These are phyloP conservation scores for Anastatica hierochuntica DNA, from an alignment of 345 rosid genomes.

Conservation along the genomic window DNA sequence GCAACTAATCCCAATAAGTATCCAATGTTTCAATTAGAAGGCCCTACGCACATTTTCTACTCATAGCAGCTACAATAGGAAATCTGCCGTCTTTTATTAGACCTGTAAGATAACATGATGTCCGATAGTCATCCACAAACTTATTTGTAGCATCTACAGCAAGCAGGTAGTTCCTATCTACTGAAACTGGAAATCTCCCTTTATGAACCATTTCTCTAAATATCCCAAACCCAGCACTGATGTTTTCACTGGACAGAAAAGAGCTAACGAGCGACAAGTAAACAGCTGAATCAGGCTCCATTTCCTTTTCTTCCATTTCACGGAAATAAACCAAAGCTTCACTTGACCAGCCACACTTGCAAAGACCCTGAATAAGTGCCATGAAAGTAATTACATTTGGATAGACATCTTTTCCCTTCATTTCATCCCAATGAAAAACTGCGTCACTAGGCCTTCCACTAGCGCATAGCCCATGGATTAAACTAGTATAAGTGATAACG, in stretches of 20 bases:
- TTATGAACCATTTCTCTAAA: constrained; percentile 48
- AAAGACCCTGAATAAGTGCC: constrained; percentile 69
- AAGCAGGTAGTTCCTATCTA: constrained; percentile 36
- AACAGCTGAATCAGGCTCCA: constrained; percentile 60
- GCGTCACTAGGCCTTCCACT: constrained; percentile 70
- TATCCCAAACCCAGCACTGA: constrained; percentile 41
- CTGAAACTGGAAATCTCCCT: constrained; percentile 39
- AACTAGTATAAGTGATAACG: constrained; percentile 62
- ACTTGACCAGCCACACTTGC: constrained; percentile 56
- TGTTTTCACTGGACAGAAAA: constrained; percentile 36
- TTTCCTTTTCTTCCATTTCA: constrained; percentile 50
- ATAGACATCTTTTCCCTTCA: constrained; percentile 39
- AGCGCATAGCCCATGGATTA: constrained; percentile 60
- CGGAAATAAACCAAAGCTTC: constrained; percentile 47
- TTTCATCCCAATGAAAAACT: constrained; percentile 57
- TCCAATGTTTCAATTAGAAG: background rate
- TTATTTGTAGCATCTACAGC: constrained; percentile 38
- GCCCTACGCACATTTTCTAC: constrained; percentile 6
- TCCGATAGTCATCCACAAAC: constrained; percentile 45
- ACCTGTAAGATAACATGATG: constrained; percentile 36
- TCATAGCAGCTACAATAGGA: constrained; percentile 26
- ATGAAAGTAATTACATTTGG: constrained; percentile 54
- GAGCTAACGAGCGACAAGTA: constrained; percentile 42
- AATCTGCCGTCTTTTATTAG: constrained; percentile 39
- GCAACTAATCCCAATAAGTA: constrained; percentile 1